phyloP scores from a whole-genome alignment of 2,329 filamentous ascomycete genomes.

The Xylariaceae sp. region DNA sequence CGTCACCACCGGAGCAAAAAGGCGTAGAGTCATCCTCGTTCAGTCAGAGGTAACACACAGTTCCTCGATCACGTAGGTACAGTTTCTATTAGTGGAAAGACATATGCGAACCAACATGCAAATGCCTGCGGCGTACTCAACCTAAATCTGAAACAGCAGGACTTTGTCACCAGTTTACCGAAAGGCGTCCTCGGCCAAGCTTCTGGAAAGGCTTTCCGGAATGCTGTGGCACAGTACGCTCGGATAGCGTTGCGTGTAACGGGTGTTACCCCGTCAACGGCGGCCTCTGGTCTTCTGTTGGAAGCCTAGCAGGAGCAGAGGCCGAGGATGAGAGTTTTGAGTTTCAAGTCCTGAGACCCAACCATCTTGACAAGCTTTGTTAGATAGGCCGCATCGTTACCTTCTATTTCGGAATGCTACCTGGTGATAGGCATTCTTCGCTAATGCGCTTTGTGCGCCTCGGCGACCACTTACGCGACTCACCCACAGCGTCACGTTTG shows the following conservation, averaged over 20 bases:
- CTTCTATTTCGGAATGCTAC: too few relatives aligned
- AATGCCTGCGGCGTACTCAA: slow-evolving; percentile 25
- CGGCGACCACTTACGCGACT: slow-evolving; percentile 13
- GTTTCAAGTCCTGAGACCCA: slow-evolving; percentile 31
- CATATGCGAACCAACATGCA: slow-evolving; percentile 20
- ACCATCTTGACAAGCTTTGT: slow-evolving; percentile 8
- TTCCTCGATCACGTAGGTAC: slow-evolving; percentile 10
- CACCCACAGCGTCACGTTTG: slow-evolving; percentile 32
- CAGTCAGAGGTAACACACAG: slow-evolving; percentile 4
- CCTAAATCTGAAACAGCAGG: slow-evolving; percentile 38
- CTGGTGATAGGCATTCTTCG: slow-evolving; percentile 12
- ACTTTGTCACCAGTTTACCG: slow-evolving; percentile 30
- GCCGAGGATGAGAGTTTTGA: slow-evolving; percentile 7
- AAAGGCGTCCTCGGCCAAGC: slow-evolving; percentile 29
- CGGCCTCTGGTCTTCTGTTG: neutral
- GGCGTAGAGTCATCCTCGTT: slow-evolving; percentile 7
- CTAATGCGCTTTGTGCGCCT: slow-evolving; percentile 23
- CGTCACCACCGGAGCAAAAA: too few relatives aligned
- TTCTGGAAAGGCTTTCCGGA: slow-evolving; percentile 37
- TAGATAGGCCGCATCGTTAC: slow-evolving; percentile 16
- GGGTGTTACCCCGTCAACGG: slow-evolving; percentile 31
- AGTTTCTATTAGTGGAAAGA: slow-evolving; percentile 8
- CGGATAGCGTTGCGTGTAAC: slow-evolving; percentile 30
- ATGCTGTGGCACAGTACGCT: slow-evolving; percentile 35
- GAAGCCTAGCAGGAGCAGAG: slow-evolving; percentile 1